A percentile compares a stretch with the other conserved stretches of the same genome.
Conservation (phyloP, 2,329 filamentous ascomycete species). For the Epichloe gansuensis region DNA sequence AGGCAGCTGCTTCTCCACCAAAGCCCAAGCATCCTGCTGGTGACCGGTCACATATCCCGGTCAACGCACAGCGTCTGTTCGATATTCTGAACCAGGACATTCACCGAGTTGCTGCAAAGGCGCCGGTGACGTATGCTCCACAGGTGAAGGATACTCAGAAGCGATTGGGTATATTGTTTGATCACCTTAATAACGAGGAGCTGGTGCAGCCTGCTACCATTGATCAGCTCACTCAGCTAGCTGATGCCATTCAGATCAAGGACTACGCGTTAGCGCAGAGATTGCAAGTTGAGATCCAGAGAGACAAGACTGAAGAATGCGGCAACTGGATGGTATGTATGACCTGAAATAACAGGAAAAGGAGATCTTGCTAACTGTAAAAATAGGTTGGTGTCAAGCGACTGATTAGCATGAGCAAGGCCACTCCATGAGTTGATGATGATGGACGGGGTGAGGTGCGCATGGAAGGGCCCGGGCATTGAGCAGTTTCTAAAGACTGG, state of each 20-base stretch:
- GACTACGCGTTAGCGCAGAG: constrained; percentile 55
- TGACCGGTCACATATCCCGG: constrained; percentile 80
- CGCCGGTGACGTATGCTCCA: constrained; percentile 71
- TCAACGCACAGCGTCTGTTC: constrained; percentile 61
- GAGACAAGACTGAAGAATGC: constrained; percentile 66
- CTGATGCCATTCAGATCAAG: constrained; percentile 52
- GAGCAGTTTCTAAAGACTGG: background rate
- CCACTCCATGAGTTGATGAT: constrained; percentile 39
- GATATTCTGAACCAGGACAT: constrained; percentile 75
- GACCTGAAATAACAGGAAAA: background rate
- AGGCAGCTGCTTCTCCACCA: constrained; percentile 36
- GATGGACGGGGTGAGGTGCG: too few relatives aligned
- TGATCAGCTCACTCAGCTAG: constrained; percentile 49
- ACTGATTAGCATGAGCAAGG: constrained; percentile 67
- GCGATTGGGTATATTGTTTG: constrained; percentile 83
- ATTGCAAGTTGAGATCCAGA: constrained; percentile 63
- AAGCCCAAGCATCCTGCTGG: constrained; percentile 62
- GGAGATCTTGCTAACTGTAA: constrained; percentile 24
- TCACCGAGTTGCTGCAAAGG: constrained; percentile 74
- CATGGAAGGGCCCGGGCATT: background rate
- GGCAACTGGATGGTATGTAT: constrained; percentile 75
- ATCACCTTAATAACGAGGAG: constrained; percentile 93
- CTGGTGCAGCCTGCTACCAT: constrained; percentile 71
- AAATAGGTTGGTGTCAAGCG: constrained; percentile 60
- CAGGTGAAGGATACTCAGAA: constrained; percentile 94